These are phyloP conservation scores for Termitomyces sp. DNA, from an alignment of 768 basidiomycete species.

Conservation along the genomic window DNA sequence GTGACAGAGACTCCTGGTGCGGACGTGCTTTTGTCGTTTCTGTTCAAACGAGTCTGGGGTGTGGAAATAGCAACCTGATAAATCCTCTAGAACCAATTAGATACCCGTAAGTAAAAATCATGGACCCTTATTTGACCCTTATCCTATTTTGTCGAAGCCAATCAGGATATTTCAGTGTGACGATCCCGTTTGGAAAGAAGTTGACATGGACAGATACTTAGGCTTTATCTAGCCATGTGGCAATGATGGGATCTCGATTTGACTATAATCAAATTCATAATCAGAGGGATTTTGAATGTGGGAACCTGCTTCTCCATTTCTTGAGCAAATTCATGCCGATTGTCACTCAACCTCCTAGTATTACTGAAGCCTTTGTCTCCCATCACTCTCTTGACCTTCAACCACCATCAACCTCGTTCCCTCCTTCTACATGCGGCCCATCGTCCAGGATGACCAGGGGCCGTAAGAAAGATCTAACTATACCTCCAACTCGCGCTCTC, in stretches of 20 bases:
- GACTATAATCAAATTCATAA: conserved; percentile 23
- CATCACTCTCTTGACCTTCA: conserved; percentile 7
- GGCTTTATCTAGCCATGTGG: conserved; percentile 15
- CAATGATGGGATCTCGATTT: conserved; percentile 11
- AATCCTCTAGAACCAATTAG: background rate
- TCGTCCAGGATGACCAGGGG: conserved; percentile 51
- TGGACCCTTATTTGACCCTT: too few species aligned
- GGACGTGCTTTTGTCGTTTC: conserved; percentile 38
- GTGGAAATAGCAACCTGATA: conserved; percentile 1
- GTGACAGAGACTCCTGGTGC: conserved; percentile 67
- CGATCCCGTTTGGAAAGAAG: too few species aligned
- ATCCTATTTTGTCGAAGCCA: background rate
- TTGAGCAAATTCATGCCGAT: conserved; percentile 33
- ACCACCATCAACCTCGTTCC: conserved; percentile 10
- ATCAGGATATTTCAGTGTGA: too few species aligned
- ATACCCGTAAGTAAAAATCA: background rate
- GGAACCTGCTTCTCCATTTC: conserved; percentile 21
- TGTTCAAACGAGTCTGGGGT: conserved; percentile 62
- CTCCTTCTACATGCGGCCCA: conserved; percentile 11
- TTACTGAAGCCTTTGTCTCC: conserved; percentile 5
- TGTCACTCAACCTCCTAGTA: conserved; percentile 19
- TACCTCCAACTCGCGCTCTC: conserved; percentile 54
- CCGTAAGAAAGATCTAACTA: conserved; percentile 61
- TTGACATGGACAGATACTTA: too few species aligned
- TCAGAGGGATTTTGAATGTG: conserved; percentile 21